Base-by-base conservation (phyloP, 116 monocot species). In the Dioscorea cayenensis region DNA sequence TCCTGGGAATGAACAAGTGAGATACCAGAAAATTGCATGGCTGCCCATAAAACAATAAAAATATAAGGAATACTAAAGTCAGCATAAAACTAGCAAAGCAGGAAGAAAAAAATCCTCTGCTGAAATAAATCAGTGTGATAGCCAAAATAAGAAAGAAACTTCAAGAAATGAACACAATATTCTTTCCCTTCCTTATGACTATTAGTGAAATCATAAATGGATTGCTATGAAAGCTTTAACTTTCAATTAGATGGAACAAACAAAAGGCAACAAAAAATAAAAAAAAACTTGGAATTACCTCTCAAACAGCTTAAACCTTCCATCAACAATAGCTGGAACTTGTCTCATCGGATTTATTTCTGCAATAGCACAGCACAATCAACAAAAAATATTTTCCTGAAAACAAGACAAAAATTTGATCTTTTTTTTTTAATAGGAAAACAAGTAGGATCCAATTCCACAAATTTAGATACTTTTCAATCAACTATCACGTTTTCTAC, bases 341-440 rank as follows among this genome's bases (percentile, higher is more conserved):
- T 83, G 77, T 49, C 76, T 71, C 96, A 92, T 71, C 7, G 96
- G 96, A 67, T 96, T 96, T 78, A 96, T 90, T 73, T 87, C 92
- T 96, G 87, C 29, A 76, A 49, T 68, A 60, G 36, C 23, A 64
- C 23, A 27, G 4, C 14, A 55, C n/a, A 16, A 18, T 5, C 11
- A 64, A 7, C 7, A 3, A n/a, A 55, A 1, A 16, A 18, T 18
- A 55, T 55, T n/a, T 55, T 3, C 10, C 5, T 55, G 18, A n/a
- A 43, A 43, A 43, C 12, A 43, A 43, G 6, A 43, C 12, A 10
- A 43, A 43, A 43, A 10, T 6, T 43, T 43, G 43, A 43, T 43
- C 43, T n/a, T n/a, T n/a, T n/a, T 3, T 43, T 43, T 43, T 12
- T 3, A 8, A 9, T 7, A 6, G 6, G 5, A 43, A 43, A 43